A percentile compares a stretch with the other conserved stretches of the same genome.
phyloP scores from a whole-genome alignment of 768 basidiomycete species.

The Kwoniella sp. region DNA sequence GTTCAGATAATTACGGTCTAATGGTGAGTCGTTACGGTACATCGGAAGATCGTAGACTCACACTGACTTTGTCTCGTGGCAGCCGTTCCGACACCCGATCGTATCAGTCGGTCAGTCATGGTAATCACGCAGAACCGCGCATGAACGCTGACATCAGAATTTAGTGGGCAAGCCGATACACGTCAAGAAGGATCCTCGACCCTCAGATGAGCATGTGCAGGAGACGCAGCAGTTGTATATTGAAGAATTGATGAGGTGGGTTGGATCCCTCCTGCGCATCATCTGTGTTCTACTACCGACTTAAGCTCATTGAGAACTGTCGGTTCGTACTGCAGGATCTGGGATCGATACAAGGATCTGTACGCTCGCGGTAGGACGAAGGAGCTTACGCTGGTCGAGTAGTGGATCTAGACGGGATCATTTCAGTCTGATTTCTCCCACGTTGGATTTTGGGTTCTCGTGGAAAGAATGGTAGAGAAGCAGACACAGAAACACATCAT shows the following conservation, averaged over 20 bases:
- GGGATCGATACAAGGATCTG: conserved; percentile 92
- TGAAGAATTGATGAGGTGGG: conserved; percentile 83
- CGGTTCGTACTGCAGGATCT: conserved; percentile 66
- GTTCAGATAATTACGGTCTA: conserved; percentile 83
- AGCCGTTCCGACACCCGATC: conserved; percentile 89
- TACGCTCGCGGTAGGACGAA: conserved; percentile 78
- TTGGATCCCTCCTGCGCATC: no score
- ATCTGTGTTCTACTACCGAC: no score
- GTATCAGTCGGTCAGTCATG: conserved; percentile 86
- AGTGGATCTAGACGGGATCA: not conserved
- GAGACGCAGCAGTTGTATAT: conserved; percentile 84
- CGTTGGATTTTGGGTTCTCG: conserved; percentile 8
- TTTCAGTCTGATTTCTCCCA: not conserved
- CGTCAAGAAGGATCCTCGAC: conserved; percentile 73
- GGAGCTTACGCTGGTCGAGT: conserved; percentile 56
- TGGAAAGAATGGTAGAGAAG: no score
- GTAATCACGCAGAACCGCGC: not conserved
- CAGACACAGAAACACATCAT: no score
- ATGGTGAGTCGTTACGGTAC: conserved; percentile 60
- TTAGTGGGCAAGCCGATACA: conserved; percentile 87
- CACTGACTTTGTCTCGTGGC: conserved; percentile 7
- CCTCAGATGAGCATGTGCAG: conserved; percentile 76
- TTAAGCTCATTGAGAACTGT: not conserved
- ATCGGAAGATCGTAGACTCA: not conserved
- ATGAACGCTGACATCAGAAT: not conserved